Conservation (phyloP, 805 yeast genomes). For the Zygoascus flipseniorum region DNA sequence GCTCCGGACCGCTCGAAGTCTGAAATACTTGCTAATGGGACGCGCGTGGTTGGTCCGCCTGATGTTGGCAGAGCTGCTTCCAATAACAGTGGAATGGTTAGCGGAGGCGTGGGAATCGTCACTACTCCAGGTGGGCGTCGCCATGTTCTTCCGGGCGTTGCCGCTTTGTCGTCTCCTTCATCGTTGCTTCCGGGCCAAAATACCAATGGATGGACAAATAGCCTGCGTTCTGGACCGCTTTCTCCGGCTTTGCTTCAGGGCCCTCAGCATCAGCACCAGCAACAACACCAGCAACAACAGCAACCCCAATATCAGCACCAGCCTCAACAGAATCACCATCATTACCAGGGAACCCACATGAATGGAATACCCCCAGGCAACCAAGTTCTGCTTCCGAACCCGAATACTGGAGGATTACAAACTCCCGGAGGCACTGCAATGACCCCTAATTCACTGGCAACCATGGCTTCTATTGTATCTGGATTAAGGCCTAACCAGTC, state of each 20-base stretch:
- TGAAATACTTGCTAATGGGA: background rate
- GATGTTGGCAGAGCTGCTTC: background rate
- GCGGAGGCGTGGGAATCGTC: slow-evolving; percentile 7
- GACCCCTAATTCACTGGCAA: slow-evolving; percentile 3
- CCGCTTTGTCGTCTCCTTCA: slow-evolving; percentile 22
- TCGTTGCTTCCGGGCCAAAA: slow-evolving; percentile 15
- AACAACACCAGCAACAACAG: slow-evolving; percentile 37
- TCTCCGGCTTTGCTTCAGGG: slow-evolving; percentile 32
- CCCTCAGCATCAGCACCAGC: slow-evolving; percentile 17
- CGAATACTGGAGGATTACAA: background rate
- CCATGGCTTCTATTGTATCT: background rate
- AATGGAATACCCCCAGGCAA: background rate
- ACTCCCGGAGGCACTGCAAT: slow-evolving; percentile 1
- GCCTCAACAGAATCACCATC: background rate
- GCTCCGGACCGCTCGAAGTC: background rate
- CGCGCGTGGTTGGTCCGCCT: background rate
- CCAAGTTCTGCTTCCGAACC: background rate
- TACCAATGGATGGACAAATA: slow-evolving; percentile 16
- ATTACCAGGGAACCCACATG: background rate
- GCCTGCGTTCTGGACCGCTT: slow-evolving; percentile 28
- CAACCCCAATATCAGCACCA: background rate
- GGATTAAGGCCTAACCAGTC: slow-evolving; percentile 8
- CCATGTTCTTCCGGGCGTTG: slow-evolving; percentile 21
- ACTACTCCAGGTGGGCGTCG: slow-evolving; percentile 21
- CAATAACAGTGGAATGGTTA: background rate